Evolutionary conservation across 78 protist genomes (phyloP), one percentile per base, ranked within the genome.

Genomic region (Tieghemostelium lacteum): DNA sequence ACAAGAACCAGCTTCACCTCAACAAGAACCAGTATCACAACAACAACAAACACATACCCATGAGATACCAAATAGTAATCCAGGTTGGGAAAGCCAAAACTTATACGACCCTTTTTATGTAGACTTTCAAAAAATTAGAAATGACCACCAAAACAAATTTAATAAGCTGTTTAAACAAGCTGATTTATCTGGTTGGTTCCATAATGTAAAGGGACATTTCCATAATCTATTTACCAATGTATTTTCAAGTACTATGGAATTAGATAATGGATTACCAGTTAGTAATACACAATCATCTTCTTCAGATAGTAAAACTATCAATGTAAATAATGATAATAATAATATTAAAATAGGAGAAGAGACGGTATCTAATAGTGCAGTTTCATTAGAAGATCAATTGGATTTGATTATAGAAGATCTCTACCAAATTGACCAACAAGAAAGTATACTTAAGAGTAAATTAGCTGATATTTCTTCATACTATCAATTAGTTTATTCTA

Each of bases 351-450:
- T n/a, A n/a, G n/a, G n/a, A n/a, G n/a, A n/a, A n/a, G n/a, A n/a
- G n/a, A n/a, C n/a, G n/a, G 6, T 10, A 45, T 45, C 52, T 14
- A 6, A 45, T 14, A 45, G n/a, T 14, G 6, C 52, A 14, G 6
- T 45, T 14, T 45, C 52, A 45, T 14, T 45, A 50, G 29, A 50
- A 24, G 49, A 28, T 29, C 63, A 71, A 34, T 28, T 71, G 14
- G 77, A 71, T 71, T 26, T 28, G 39, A 71, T 52, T 33, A 50
- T 71, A 29, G 77, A 71, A 50, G 63, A 71, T 29, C 42, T 71
- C 8, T 71, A 71, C 31, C 14, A 40, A 6, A 33, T 71, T 3
- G 60, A 71, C 31, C 60, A 71, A 71, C 64, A 71, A 33, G 63
- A 71, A 22, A 2, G 24, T 29, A 52, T 50, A 6, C 50, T 71